Evolutionary conservation across 176 grass and related monocot species (phyloP).

Genomic region (Sorghum bicolor): Sorghum_bicolor_NCBIv3 NC_012871.2:62455501-62456000

Average conservation of each 20-base stretch:
- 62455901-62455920: background rate
- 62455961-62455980: background rate
- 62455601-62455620: too few relatives aligned
- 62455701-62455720: constrained; percentile 28
- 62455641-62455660: background rate
- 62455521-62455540: background rate
- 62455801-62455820: background rate
- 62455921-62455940: background rate
- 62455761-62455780: background rate
- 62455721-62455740: constrained; percentile 42
- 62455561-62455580: too few relatives aligned
- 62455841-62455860: background rate
- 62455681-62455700: background rate
- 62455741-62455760: background rate
- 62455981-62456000: background rate
- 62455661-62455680: constrained; percentile 58
- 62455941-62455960: background rate
- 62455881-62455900: constrained; percentile 10
- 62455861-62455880: background rate
- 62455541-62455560: too few relatives aligned
- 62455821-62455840: background rate
- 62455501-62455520: background rate
- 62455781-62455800: constrained; percentile 37
- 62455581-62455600: too few relatives aligned
- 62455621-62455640: background rate